Evolutionary conservation across 352 stramenopile genomes (phyloP).

Genomic region (Phytophthora hibernalis): DNA sequence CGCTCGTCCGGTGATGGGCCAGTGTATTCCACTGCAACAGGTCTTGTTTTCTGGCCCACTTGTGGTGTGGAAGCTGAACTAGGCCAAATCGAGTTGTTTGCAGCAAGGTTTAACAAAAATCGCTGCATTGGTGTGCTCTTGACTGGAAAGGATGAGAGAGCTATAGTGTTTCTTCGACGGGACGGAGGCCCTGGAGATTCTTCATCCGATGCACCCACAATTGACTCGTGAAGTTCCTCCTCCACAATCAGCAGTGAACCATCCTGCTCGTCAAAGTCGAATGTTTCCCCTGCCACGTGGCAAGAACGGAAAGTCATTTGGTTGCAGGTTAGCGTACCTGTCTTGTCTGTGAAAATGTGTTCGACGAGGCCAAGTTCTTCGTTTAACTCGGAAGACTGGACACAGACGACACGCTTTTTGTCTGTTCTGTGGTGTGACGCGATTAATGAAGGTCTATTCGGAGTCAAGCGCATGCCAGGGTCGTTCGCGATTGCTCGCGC

Average conservation of each 20-base stretch:
- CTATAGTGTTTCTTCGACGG: constrained; percentile 16
- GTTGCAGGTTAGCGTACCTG: constrained; percentile 93
- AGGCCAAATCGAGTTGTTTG: constrained; percentile 68
- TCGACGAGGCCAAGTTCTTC: constrained; percentile 95
- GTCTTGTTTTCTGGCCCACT: neutral
- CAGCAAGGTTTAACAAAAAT: constrained; percentile 63
- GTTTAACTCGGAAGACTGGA: constrained; percentile 89
- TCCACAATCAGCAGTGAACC: constrained; percentile 39
- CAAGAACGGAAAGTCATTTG: constrained; percentile 95
- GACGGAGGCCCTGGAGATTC: constrained; percentile 3
- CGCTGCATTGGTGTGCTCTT: constrained; percentile 38
- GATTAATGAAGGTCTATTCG: constrained; percentile 16
- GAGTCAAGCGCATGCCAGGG: constrained; percentile 65
- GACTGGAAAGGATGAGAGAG: constrained; percentile 5
- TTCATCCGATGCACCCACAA: constrained; percentile 11
- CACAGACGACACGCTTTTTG: constrained; percentile 63
- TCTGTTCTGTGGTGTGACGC: constrained; percentile 1
- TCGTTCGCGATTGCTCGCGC: constrained; percentile 73
- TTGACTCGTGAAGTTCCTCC: constrained; percentile 11
- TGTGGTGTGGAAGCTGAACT: constrained; percentile 7
- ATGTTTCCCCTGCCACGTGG: constrained; percentile 86
- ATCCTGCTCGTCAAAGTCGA: constrained; percentile 43
- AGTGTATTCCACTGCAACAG: constrained; percentile 59
- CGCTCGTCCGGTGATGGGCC: constrained; percentile 85
- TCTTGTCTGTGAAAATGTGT: constrained; percentile 97